Evolutionary conservation across 805 yeast genomes (phyloP).

Genomic region (Candida dendrica): DNA sequence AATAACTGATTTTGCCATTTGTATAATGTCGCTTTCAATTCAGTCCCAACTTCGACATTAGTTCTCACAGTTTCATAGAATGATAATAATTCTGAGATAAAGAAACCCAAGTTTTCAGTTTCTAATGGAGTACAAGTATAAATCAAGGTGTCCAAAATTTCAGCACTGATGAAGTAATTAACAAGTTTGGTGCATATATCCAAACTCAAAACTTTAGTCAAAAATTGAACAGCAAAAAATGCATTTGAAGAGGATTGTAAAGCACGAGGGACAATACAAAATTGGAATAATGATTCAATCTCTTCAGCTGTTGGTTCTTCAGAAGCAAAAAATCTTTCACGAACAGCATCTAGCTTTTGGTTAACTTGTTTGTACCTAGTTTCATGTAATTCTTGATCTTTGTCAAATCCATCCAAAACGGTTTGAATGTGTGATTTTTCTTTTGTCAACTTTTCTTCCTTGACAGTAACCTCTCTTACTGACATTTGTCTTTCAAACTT

Average conservation of each 20-base stretch:
- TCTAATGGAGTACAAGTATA: constrained; percentile 69
- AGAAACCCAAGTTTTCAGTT: constrained; percentile 77
- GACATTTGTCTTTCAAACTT: constrained; percentile 14
- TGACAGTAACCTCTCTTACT: constrained; percentile 17
- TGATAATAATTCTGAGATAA: constrained; percentile 49
- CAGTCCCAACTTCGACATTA: constrained; percentile 16
- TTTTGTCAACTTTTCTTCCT: constrained; percentile 18
- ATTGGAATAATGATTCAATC: constrained; percentile 39
- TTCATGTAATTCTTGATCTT: constrained; percentile 39
- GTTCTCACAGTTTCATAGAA: constrained; percentile 40
- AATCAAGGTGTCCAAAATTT: constrained; percentile 48
- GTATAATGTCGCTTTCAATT: constrained; percentile 33
- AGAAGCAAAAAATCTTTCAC: constrained; percentile 35
- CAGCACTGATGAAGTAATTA: constrained; percentile 39
- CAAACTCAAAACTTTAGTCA: constrained; percentile 40
- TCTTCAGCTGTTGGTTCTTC: constrained; percentile 12
- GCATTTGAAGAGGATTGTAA: constrained; percentile 82
- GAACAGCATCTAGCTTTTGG: constrained; percentile 21
- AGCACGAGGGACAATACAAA: constrained; percentile 69
- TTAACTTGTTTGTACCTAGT: constrained; percentile 25
- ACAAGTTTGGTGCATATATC: constrained; percentile 35
- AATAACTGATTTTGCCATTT: constrained; percentile 49
- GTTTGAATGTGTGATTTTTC: constrained; percentile 13
- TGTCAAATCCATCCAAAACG: constrained; percentile 23
- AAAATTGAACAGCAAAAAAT: constrained; percentile 53